These are phyloP conservation scores for Arabis alpina DNA, from an alignment of 345 rosid species.

Conservation along the genomic window DNA sequence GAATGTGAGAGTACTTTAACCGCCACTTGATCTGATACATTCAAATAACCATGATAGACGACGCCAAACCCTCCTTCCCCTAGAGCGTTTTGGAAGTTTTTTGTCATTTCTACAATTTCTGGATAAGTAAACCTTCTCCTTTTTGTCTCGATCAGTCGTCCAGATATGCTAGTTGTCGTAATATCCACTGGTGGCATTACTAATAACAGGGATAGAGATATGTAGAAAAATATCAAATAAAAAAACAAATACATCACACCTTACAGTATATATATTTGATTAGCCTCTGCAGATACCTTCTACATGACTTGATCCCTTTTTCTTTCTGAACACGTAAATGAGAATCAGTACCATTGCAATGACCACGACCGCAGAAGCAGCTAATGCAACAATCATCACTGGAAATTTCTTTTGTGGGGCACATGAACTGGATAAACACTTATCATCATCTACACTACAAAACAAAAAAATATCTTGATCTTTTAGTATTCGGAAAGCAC, in stretches of 20 bases:
- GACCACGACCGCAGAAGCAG: background rate
- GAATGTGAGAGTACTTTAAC: conserved; percentile 13
- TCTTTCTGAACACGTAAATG: conserved; percentile 4
- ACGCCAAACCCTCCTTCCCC: conserved; percentile 60
- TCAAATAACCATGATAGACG: conserved; percentile 48
- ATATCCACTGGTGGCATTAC: background rate
- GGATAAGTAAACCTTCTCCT: conserved; percentile 35
- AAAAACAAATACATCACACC: too few relatives aligned
- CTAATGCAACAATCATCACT: conserved; percentile 29
- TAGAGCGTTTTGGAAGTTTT: conserved; percentile 41
- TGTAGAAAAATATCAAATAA: background rate
- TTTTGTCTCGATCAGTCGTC: conserved; percentile 12
- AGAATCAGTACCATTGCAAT: background rate
- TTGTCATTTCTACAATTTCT: conserved; percentile 44
- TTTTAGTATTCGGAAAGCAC: background rate
- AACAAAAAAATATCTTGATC: background rate
- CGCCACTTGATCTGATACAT: conserved; percentile 18
- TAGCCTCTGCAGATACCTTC: background rate
- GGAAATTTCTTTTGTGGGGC: conserved; percentile 4
- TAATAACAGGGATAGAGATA: background rate
- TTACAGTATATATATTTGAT: background rate
- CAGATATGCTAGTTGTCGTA: background rate
- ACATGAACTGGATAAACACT: conserved; percentile 1
- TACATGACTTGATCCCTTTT: background rate
- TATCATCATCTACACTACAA: background rate